phyloP scores from a whole-genome alignment of 805 yeast genomes.

The Zygosaccharomyces pseudorouxii region DNA sequence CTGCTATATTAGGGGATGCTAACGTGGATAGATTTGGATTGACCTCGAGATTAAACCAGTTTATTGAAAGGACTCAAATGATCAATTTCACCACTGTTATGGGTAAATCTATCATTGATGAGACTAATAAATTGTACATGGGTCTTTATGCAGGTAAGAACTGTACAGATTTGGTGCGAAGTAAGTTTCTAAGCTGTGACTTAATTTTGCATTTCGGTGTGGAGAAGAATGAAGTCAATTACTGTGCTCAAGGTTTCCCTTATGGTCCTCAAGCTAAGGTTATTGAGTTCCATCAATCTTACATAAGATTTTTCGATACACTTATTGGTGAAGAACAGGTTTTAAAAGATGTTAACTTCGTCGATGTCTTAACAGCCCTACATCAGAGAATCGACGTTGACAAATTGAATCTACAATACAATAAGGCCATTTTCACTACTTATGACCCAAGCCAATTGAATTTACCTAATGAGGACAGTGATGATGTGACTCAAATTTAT shows the following conservation, averaged over 20 bases:
- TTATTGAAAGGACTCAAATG: conserved; percentile 43
- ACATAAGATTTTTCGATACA: conserved; percentile 43
- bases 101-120: conserved; percentile 75
- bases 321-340: conserved; percentile 19
- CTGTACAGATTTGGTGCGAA: conserved; percentile 45
- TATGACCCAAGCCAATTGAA: conserved; percentile 26
- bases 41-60: conserved; percentile 41
- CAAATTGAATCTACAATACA: conserved; percentile 22
- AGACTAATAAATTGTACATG: conserved; percentile 54
- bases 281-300: conserved; percentile 50
- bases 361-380: conserved; percentile 46
- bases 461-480: conserved; percentile 8
- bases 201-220: conserved; percentile 68
- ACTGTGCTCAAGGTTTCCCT: conserved; percentile 56
- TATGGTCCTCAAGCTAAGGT: conserved; percentile 40
- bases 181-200: conserved; percentile 55
- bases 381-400: conserved; percentile 35
- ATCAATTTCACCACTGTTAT: conserved; percentile 57
- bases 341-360: conserved; percentile 44
- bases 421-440: conserved; percentile 15
- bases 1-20: conserved; percentile 69
- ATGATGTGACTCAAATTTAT: conserved; percentile 45
- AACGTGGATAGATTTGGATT: conserved; percentile 59
- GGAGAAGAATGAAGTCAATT: conserved; percentile 59
- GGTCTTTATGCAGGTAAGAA: conserved; percentile 70